Evolutionary conservation across 805 yeast genomes (phyloP), one percentile per base, ranked within the genome.

Genomic region (Sungouiozyma intestinalis): DNA sequence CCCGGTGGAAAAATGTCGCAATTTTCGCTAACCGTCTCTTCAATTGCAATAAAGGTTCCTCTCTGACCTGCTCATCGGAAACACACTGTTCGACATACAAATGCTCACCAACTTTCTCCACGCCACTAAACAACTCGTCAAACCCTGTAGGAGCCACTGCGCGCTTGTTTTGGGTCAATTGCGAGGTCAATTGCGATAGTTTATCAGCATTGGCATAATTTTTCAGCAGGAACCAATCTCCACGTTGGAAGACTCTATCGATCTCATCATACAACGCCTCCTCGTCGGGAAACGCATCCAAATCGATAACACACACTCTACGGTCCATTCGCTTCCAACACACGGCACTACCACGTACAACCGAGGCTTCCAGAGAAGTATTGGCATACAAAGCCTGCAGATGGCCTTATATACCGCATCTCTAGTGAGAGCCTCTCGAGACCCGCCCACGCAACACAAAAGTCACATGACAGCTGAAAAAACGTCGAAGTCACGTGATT

Each of bases 91-190:
- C 63, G 39, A 57, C 33, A 9, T 38, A 36, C 8, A 47, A 19
- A 29, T 47, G 45, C n/a, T 47, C 44, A 3, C 40, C 47, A 14
- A 56, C 15, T 3, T 34, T 32, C n/a, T 49, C 31, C 13, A 48
- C 41, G 1, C 63, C 64, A 1, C 60, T 53, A 35, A 59, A 57
- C 42, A 51, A 51, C 9, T 54, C 51, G 43, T 57, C 63, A 27
- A 59, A 53, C 13, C 53, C 55, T 32, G 50, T 50, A 3, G 39
- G 27, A 2, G 36, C 17, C 20, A 48, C 46, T 3, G 53, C 52
- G 5, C n/a, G 29, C 11, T 15, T 24, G 11, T 24, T 6, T 24
- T 24, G 9, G 8, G 20, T 16, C 32, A 56, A 35, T 3, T 31
- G 33, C 2, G 38, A 40, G 11, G 48, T 3, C 36, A 57, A 40